Base-by-base conservation (phyloP, 768 basidiomycete genomes). In the Collybiopsis luxurians region DNA sequence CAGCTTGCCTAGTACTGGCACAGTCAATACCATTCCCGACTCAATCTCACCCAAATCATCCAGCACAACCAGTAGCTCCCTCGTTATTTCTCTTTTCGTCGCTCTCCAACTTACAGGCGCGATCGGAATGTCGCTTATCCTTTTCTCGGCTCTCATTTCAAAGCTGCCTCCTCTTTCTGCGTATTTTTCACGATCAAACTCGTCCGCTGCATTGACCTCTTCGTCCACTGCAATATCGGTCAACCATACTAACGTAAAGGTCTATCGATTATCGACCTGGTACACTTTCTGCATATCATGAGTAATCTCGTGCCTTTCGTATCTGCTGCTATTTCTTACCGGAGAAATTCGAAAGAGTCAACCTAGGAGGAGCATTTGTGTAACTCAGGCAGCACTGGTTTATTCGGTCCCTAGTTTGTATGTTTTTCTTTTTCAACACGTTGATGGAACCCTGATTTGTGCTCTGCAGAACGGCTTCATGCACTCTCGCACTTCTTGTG, bases 331-430 rank as follows among this genome's bases (percentile, higher is more conserved):
- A 3, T 55, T 44, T 15, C 15, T 55, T 28, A 10, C 43, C 45
- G 53, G 53, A 2, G 40, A 55, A 30, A 31, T 43, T 13, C 13
- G 17, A 26, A 30, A 17, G 21, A 12, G 17, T 21, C 15, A 34
- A 19, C 59, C 50, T 15, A 19, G 21, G 36, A 44, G 39, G 19
- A 30, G n/a, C 13, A 44, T 60, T n/a, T 60, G 59, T 38, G 43
- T 52, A 6, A 45, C 44, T 24, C 59, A 60, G 39, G 59, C 59
- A 2, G 48, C 55, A 5, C 40, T 60, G 28, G 39, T 60, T 11
- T 57, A 60, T 53, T 60, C 59, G 39, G 55, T 60, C 21, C 59
- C 59, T 17, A 60, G 27, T 38, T 40, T 60, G 59, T 56, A 39
- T 17, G 53, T 42, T 55, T 53, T 9, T 55, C 27, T 5, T 27